phyloP scores from a whole-genome alignment of 2,329 filamentous ascomycete species.

The Verticillium tricorpus region DNA sequence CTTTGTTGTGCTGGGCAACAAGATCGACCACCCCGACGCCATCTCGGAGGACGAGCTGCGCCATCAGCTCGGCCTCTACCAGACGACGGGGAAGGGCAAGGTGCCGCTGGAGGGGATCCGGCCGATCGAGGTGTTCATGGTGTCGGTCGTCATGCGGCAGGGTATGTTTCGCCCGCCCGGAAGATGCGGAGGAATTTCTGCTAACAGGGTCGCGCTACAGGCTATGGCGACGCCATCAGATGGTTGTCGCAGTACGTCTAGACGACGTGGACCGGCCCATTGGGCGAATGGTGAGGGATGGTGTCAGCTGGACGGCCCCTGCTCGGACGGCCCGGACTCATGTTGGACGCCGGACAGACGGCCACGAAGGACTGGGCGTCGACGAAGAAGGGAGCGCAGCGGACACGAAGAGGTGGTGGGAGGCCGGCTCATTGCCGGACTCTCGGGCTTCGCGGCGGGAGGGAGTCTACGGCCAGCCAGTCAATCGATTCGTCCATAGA shows the following conservation, averaged over 20 bases:
- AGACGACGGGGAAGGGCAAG: slow-evolving; percentile 95
- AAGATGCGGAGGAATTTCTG: background rate
- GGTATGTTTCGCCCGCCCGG: slow-evolving; percentile 43
- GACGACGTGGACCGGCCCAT: slow-evolving; percentile 17
- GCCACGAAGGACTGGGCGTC: background rate
- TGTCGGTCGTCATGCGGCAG: slow-evolving; percentile 97
- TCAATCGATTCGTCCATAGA: slow-evolving; percentile 4
- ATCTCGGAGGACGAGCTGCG: slow-evolving; percentile 94
- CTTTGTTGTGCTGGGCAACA: slow-evolving; percentile 95
- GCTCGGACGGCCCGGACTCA: slow-evolving; percentile 1
- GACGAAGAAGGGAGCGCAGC: background rate
- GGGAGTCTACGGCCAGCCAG: background rate
- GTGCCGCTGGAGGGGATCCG: slow-evolving; percentile 86
- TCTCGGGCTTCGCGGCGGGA: background rate
- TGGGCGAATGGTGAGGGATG: slow-evolving; percentile 4
- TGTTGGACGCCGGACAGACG: slow-evolving; percentile 5
- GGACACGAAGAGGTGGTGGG: background rate
- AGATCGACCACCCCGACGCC: slow-evolving; percentile 97
- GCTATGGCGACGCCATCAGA: slow-evolving; percentile 85
- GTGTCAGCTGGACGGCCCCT: slow-evolving; percentile 1
- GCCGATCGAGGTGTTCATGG: slow-evolving; percentile 98
- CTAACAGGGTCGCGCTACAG: slow-evolving; percentile 30
- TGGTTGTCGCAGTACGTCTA: slow-evolving; percentile 93
- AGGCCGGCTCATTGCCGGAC: background rate
- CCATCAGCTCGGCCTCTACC: slow-evolving; percentile 87